These are phyloP conservation scores for Atkinsonella texensis DNA, from an alignment of 2,329 filamentous ascomycete genomes.

Conservation along the genomic window DNA sequence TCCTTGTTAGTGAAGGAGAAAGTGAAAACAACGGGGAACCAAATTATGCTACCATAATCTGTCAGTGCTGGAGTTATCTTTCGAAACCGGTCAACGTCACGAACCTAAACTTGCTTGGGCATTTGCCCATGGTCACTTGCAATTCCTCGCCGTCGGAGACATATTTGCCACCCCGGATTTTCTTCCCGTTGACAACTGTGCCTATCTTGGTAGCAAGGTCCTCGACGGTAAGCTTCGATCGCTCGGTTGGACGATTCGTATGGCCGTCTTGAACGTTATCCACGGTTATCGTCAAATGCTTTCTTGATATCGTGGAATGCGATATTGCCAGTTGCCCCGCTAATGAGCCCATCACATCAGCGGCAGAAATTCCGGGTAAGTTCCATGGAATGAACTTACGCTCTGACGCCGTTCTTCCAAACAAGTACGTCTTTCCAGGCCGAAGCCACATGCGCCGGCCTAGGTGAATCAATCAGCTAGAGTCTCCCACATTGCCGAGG, in stretches of 20 bases:
- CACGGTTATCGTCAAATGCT: constrained; percentile 72
- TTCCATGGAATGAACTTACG: constrained; percentile 28
- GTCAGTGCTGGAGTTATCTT: neutral
- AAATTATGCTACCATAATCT: constrained; percentile 47
- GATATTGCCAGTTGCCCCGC: constrained; percentile 58
- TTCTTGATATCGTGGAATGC: constrained; percentile 74
- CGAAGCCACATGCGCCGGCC: constrained; percentile 62
- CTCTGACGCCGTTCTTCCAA: constrained; percentile 65
- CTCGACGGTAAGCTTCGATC: constrained; percentile 60
- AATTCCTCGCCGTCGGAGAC: constrained; percentile 40
- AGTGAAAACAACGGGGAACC: constrained; percentile 70
- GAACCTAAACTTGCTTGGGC: constrained; percentile 49
- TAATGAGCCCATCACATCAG: constrained; percentile 17
- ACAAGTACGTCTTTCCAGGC: constrained; percentile 74
- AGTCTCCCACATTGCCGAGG: neutral
- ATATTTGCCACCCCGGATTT: constrained; percentile 50
- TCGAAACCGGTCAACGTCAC: neutral
- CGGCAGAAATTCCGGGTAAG: neutral
- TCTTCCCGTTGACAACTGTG: constrained; percentile 62
- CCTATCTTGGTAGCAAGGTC: constrained; percentile 80
- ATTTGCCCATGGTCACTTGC: constrained; percentile 60
- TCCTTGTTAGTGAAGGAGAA: constrained; percentile 60
- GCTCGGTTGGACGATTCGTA: constrained; percentile 49
- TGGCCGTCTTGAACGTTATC: constrained; percentile 51
- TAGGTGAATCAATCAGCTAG: constrained; percentile 11